These are phyloP conservation scores for Neonectria punicea DNA, from an alignment of 2,329 filamentous ascomycete species.

Conservation along the genomic window DNA sequence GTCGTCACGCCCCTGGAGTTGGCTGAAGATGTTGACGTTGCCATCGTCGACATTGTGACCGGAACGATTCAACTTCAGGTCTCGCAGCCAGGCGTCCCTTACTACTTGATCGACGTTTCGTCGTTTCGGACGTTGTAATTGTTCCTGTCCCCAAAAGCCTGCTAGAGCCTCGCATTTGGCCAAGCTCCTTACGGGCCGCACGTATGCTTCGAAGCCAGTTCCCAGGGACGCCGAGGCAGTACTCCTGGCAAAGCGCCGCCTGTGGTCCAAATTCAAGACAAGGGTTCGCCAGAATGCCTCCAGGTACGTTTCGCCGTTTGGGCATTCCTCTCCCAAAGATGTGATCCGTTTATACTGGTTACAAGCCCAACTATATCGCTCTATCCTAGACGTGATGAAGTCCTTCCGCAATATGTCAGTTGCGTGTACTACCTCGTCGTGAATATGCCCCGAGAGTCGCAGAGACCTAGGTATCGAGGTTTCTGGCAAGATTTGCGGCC, in stretches of 20 bases:
- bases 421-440: slow-evolving; percentile 10
- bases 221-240: not conserved
- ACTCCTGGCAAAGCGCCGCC: not conserved
- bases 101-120: slow-evolving; percentile 3
- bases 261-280: slow-evolving; percentile 2
- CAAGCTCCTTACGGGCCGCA: not conserved
- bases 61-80: not conserved
- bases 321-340: not conserved
- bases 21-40: slow-evolving; percentile 2
- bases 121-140: not conserved
- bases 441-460: not conserved
- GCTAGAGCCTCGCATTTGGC: not conserved
- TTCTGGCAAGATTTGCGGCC: not conserved
- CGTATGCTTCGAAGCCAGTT: slow-evolving; percentile 9
- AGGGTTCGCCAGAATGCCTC: slow-evolving; percentile 20
- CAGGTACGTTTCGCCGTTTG: slow-evolving; percentile 8
- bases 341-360: slow-evolving; percentile 10
- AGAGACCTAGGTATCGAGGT: not conserved
- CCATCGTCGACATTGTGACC: not conserved
- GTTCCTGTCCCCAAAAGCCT: slow-evolving; percentile 1
- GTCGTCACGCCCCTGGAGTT: not conserved
- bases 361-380: slow-evolving; percentile 16
- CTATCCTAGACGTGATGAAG: slow-evolving; percentile 3
- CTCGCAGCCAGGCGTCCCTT: slow-evolving; percentile 5
- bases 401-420: slow-evolving; percentile 9